Base-by-base conservation (phyloP, 306 rosid genomes). In the Gastrolobium villosum region DNA sequence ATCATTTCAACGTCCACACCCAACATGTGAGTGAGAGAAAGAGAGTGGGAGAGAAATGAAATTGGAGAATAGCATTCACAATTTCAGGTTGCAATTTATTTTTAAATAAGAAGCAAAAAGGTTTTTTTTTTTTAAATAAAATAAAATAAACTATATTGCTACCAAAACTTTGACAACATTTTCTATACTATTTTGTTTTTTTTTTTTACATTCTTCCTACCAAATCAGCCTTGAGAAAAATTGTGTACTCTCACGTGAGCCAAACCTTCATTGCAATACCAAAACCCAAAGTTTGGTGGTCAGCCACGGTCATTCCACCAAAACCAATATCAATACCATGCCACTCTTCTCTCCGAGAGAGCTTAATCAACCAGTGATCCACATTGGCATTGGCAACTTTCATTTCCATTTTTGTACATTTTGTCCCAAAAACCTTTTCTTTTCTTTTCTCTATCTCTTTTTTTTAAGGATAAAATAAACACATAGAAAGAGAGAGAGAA, bases 1-100 rank as follows among this genome's bases (percentile, higher is more conserved):
- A 86, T 82, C 84, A 79, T 82, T 75, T 82, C 72, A 46, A n/a
- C 13, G 9, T 70, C 73, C 86, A 75, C 86, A 15, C 86, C 48
- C 55, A 85, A 74, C 60, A 54, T 71, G 74, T 71, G 86, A 63
- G 65, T 45, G 59, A 44, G 66, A 70, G 56, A 74, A 39, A 70
- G 39, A 65, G 66, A 30, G 53, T 14, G 76, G 56, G 61, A 60
- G 63, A 39, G 45, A 79, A 32, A 76, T 10, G 15, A 60, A 67
- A 50, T 74, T 72, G 55, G 56, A 69, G 71, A 77, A 50, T 32
- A 44, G 4, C 79, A 64, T 70, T 75, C 84, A 48, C 80, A 64
- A 63, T 69, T 80, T 76, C 64, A 75, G 68, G 72, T 70, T 74
- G 65, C 70, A 49, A 66, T 20, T 20, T 5, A 11, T 36, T 10